Evolutionary conservation across 805 yeast genomes (phyloP).

Genomic region (Nakazawaea populi): DNA sequence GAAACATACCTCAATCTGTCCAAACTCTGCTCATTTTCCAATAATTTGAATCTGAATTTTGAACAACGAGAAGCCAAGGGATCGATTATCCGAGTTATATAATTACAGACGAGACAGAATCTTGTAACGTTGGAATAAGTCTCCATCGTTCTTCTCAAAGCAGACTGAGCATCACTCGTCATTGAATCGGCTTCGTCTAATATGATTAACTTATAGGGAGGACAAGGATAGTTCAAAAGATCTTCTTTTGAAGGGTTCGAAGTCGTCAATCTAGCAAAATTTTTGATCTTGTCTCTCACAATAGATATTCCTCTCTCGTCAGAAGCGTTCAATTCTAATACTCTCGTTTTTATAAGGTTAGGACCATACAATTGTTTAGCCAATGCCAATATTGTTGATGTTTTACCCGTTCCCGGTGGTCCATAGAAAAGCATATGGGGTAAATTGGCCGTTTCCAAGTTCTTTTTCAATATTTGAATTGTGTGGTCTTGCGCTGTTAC

Average conservation of each 20-base stretch:
- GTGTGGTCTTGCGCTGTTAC: conserved; percentile 92
- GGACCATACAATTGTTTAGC: conserved; percentile 82
- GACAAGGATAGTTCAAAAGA: conserved; percentile 78
- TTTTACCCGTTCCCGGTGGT: conserved; percentile 92
- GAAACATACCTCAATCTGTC: conserved; percentile 60
- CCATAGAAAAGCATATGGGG: conserved; percentile 94
- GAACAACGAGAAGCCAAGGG: conserved; percentile 97
- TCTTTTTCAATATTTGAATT: conserved; percentile 71
- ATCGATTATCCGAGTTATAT: conserved; percentile 93
- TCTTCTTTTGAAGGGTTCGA: conserved; percentile 75
- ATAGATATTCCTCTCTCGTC: conserved; percentile 89
- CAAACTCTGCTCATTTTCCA: conserved; percentile 68
- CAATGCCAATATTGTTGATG: conserved; percentile 80
- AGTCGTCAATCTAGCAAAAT: conserved; percentile 79
- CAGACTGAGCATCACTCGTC: conserved; percentile 96
- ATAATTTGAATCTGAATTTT: conserved; percentile 81
- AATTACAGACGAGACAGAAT: conserved; percentile 92
- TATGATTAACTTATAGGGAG: conserved; percentile 90
- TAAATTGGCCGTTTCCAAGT: conserved; percentile 72
- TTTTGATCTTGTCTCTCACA: conserved; percentile 79
- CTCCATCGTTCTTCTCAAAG: conserved; percentile 91
- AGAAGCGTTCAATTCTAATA: conserved; percentile 80
- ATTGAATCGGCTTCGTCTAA: conserved; percentile 96
- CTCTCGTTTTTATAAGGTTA: conserved; percentile 57
- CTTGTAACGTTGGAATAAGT: conserved; percentile 85